Conservation (phyloP, 495 filamentous ascomycete genomes). For the Geoglossum glabrum region DNA sequence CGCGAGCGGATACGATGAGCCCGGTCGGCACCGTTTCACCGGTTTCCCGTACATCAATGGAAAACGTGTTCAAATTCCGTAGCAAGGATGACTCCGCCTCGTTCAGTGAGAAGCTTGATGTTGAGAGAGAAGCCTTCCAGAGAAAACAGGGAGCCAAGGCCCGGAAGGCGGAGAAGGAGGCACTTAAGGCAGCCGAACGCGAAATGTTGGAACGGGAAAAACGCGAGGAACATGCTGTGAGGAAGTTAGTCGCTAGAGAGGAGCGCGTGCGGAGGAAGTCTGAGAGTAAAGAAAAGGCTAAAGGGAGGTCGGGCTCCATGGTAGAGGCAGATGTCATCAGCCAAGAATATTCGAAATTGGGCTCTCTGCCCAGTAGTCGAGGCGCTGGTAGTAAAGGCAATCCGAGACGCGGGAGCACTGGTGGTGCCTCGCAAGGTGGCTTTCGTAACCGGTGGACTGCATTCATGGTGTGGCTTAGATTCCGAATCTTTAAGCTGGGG, state of each 20-base stretch:
- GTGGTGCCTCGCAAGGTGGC: not conserved
- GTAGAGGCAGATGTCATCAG: not conserved
- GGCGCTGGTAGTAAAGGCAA: not conserved
- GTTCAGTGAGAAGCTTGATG: slow-evolving; percentile 31
- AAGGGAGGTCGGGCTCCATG: not conserved
- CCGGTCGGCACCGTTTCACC: slow-evolving; percentile 27
- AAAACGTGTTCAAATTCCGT: slow-evolving; percentile 32
- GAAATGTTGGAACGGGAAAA: slow-evolving; percentile 19
- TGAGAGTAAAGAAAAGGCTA: not conserved
- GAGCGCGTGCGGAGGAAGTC: slow-evolving; percentile 1
- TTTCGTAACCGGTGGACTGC: slow-evolving; percentile 25
- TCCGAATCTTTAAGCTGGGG: slow-evolving; percentile 25
- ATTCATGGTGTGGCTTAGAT: slow-evolving; percentile 29
- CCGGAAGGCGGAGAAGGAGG: slow-evolving; percentile 32
- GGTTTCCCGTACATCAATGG: slow-evolving; percentile 33
- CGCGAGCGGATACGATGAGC: slow-evolving; percentile 25
- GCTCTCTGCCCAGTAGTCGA: not conserved
- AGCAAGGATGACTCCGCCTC: slow-evolving; percentile 29
- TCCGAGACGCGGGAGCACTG: not conserved
- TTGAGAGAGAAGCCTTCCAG: slow-evolving; percentile 31
- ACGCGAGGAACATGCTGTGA: slow-evolving; percentile 2
- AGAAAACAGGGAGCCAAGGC: slow-evolving; percentile 40
- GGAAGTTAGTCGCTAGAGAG: not conserved
- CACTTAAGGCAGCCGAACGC: slow-evolving; percentile 27
- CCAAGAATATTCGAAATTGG: not conserved